Base-by-base conservation (phyloP, 2,329 filamentous ascomycete genomes). In the Fragosphaeria purpurea region DNA sequence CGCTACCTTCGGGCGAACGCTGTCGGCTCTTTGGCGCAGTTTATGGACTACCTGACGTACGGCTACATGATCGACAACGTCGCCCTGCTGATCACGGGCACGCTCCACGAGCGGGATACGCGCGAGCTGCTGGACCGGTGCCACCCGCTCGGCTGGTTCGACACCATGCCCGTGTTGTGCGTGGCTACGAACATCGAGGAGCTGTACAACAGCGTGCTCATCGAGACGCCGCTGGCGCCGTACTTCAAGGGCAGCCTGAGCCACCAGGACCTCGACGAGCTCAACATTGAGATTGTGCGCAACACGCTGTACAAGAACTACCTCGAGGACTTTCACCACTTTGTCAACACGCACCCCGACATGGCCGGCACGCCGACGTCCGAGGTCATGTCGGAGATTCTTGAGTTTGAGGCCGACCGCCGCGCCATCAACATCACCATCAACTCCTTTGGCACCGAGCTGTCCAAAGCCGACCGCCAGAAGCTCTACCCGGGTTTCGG, bases 21-120 rank as follows among this genome's bases (percentile, higher is more conserved):
- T 33, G 88, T 88, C 2, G 93, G 93, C 12, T 88, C 89, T 1
- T 81, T 96, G 39, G 85, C 90, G 56, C 89, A 88, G 65, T 98
- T 98, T 69, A 89, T 98, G 80, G 89, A 97, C 68, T 98, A 95
- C 69, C 75, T 98, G 55, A 98, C 93, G 1, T 98, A 98, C 67
- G 91, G 90, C 55, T 98, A 98, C 76, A 98, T 98, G 93, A 98
- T 98, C 69, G 93, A 98, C 72, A 98, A 98, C 62, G 89, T 98
- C 48, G 93, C 94, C 40, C 83, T 98, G 41, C 82, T 98, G 62
- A 98, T 98, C 68, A 98, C 93, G 30, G 93, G 93, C 55, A 98
- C 93, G 10, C 79, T 98, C 34, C 93, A 98, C 70, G 94, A 98
- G 72, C 82, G 93, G 65, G 93, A 98, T 67, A 98, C 93, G 4